Conservation (phyloP, 257 asterid genomes). For the Nicotiana undulata region DNA sequence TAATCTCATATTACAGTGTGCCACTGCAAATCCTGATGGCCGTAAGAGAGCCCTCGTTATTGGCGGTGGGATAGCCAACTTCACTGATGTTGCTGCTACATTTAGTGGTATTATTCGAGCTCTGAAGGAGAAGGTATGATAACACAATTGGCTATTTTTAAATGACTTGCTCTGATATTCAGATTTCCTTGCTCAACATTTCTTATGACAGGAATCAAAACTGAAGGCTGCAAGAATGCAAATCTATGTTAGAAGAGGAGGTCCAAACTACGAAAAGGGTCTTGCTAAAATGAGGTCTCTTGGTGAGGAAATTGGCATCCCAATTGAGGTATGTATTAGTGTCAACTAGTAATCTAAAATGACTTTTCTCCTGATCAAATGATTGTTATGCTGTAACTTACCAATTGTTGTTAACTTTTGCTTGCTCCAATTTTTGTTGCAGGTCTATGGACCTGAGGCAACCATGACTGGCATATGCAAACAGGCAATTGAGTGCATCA, state of each 20-base stretch:
- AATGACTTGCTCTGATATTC: background rate
- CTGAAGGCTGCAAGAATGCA: conserved; percentile 92
- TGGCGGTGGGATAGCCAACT: conserved; percentile 96
- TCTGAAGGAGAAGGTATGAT: conserved; percentile 69
- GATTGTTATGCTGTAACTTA: background rate
- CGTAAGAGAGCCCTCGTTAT: conserved; percentile 79
- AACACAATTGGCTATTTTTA: background rate
- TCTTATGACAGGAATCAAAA: conserved; percentile 58
- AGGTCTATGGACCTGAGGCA: conserved; percentile 97
- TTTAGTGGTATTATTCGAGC: conserved; percentile 90
- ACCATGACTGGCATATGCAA: conserved; percentile 98
- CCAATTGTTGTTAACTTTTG: background rate
- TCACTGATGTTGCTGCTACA: conserved; percentile 93
- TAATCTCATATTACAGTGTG: conserved; percentile 48
- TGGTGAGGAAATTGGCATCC: conserved; percentile 86
- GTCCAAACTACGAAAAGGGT: conserved; percentile 92
- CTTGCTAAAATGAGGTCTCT: conserved; percentile 85
- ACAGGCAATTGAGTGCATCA: conserved; percentile 91
- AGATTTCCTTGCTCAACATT: background rate
- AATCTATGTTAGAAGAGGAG: conserved; percentile 83
- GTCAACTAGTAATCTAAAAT: background rate
- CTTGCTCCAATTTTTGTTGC: conserved; percentile 1
- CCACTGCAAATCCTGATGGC: conserved; percentile 92
- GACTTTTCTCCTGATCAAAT: background rate
- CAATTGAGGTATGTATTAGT: conserved; percentile 59